Evolutionary conservation across 176 grass and related monocot species (phyloP), one percentile per base, ranked within the genome.

Genomic region (Zizania latifolia): DNA sequence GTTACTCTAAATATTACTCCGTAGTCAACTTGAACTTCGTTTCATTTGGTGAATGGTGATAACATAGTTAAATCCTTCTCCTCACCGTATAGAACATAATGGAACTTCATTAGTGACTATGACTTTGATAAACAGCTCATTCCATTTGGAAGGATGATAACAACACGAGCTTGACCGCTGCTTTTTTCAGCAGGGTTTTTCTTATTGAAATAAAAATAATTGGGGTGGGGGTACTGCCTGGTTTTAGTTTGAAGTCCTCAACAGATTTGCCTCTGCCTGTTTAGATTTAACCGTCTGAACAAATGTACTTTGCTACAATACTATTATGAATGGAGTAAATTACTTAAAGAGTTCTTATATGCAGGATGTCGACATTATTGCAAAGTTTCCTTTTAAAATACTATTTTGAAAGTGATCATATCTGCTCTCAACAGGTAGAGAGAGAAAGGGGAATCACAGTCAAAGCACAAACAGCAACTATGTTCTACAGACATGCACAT

Each of bases 401-500:
- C 4, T 76, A 10, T 19, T 65, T 51, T 78, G 45, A 9, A 61
- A 64, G 41, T 50, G 4, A 26, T 24, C 22, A 10, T 22, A 53
- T 53, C 62, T 56, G 43, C 46, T 81, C 3, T 48, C 36, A 31
- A 33, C 65, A 97, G 94, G 94, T 97, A 77, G 94, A 97, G 78
- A 93, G 91, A 69, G 94, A 97, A 65, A 93, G 94, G 43, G 94
- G 94, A 9, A 97, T 97, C 67, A 97, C 94, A 0, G 94, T 97
- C 48, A 97, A 97, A 89, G 94, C 94, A 73, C 94, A 97, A 75
- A 97, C 94, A 8, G 94, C 94, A 81, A 89, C 94, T 36, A 93
- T 97, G 94, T 97, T 97, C 88, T 87, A 97, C 58, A 87, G 50
- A 30, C 62, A 87, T 71, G 68, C 48, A 31, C 74, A 73, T 43